Base-by-base conservation (phyloP, 768 basidiomycete species). In the Heimioporus sp. region DNA sequence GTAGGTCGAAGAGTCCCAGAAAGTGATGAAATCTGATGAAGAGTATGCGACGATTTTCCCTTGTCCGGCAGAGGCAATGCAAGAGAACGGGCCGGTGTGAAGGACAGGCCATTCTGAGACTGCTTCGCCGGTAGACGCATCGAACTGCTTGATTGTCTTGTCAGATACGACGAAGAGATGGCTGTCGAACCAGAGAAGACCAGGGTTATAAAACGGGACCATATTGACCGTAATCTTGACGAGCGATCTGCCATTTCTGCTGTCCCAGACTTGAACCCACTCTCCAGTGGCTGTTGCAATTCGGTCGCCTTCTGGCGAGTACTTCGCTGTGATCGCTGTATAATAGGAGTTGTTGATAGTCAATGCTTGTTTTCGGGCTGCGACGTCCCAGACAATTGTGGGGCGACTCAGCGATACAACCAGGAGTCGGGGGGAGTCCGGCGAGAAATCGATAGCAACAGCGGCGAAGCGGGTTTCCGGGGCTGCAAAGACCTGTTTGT, bases 161-260 rank as follows among this genome's bases (percentile, higher is more conserved):
- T 17, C 21, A 5, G 40, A 32, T 0, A 36, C 4, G 3, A 43
- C 20, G 9, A 49, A 49, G 10, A 58, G 28, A 4, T 39, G 19
- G 4, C 51, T 24, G 1, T 46, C 31, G 0, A 24, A 45, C 56
- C 58, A 59, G 35, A 53, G 32, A 16, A 54, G 52, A 39, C 43
- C 31, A 5, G 13, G 37, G 43, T 54, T 51, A 34, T 35, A 13
- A 11, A 2, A 2, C 15, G 52, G 11, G 10, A 20, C 7, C 8
- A 46, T 30, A 10, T 24, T 0, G 1, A 43, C 21, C 2, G 4
- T 0, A 12, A 43, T 9, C 5, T 39, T 16, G 6, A 35, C 21
- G 8, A 56, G 39, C 21, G 24, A 28, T 10, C 12, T 6, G 13
- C 47, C 37, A 15, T 44, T 13, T 19, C 31, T 19, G 40, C 51